phyloP scores from a whole-genome alignment of 1,139 yeast species.

The Lodderomyces theae region DNA sequence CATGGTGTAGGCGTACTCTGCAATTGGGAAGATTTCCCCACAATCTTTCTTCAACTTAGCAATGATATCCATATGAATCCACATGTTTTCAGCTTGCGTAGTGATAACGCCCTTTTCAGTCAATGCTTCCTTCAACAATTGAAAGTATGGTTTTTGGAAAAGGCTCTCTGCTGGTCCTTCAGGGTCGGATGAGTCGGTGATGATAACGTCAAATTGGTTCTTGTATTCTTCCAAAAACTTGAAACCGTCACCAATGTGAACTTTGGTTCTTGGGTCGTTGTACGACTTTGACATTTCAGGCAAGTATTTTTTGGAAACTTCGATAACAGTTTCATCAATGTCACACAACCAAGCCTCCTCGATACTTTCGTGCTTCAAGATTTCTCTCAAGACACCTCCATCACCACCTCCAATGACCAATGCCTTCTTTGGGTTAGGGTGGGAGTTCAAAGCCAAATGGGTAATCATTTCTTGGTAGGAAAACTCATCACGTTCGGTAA shows the following conservation, averaged over 20 bases:
- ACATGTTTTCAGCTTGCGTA: slow-evolving; percentile 88
- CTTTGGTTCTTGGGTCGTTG: slow-evolving; percentile 75
- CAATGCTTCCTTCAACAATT: slow-evolving; percentile 73
- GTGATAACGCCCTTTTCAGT: slow-evolving; percentile 86
- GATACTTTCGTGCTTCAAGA: slow-evolving; percentile 78
- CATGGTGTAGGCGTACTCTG: slow-evolving; percentile 81
- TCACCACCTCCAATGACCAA: slow-evolving; percentile 96
- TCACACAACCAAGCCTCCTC: slow-evolving; percentile 89
- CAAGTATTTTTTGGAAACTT: slow-evolving; percentile 75
- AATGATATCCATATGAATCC: slow-evolving; percentile 81
- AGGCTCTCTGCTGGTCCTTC: slow-evolving; percentile 94
- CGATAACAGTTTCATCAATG: slow-evolving; percentile 86
- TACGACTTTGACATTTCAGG: slow-evolving; percentile 83
- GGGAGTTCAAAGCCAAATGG: slow-evolving; percentile 84
- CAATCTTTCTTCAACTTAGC: slow-evolving; percentile 74
- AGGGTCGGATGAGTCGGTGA: slow-evolving; percentile 94
- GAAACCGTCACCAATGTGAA: slow-evolving; percentile 89
- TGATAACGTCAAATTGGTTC: slow-evolving; percentile 78
- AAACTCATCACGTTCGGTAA: slow-evolving; percentile 92
- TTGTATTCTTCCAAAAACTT: slow-evolving; percentile 75
- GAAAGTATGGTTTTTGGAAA: slow-evolving; percentile 84
- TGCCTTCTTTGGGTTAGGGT: slow-evolving; percentile 86
- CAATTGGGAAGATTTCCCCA: slow-evolving; percentile 78
- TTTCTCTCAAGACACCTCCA: slow-evolving; percentile 92
- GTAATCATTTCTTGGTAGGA: slow-evolving; percentile 95